Evolutionary conservation across 1,139 yeast genomes (phyloP), one percentile per base, ranked within the genome.

Genomic region (Zygosaccharomyces pseudobailii): DNA sequence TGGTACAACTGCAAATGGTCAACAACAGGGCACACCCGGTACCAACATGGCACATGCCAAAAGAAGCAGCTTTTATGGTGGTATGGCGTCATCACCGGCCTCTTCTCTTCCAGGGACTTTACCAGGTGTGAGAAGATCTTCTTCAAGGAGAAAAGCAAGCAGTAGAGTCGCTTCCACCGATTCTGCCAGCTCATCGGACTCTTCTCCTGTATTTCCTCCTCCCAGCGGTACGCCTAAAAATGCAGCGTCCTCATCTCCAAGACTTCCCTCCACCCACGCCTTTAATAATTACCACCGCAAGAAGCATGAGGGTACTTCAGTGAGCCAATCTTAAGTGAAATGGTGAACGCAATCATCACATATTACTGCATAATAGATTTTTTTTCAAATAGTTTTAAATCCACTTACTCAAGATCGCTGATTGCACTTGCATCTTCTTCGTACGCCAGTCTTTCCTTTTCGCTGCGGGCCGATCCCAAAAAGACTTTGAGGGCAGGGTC

Each of bases 61-160:
- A 38, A 54, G 62, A 47, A 57, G 59, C 42, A 58, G 61, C 43
- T 57, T 55, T 40, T 59, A 57, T 38, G 60, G 62, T 27, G 52
- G 50, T n/a, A 38, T 56, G 17, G 47, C 51, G 24, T 24, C 52
- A 9, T 46, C 53, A 3, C 49, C 51, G n/a, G 45, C 40, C 10
- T 48, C 60, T 7, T 36, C 55, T 4, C 27, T 55, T 19, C 49
- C 54, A 2, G 55, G 50, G 6, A 43, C 54, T 25, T 48, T 61
- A 27, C 66, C 66, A 6, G 65, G 66, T 34, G 55, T 61, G n/a
- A 59, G 53, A 44, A 57, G 66, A 40, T 52, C 59, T 9, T 46
- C 61, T 3, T 61, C 66, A 4, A 47, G 55, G 27, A 55, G 61
- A 43, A 51, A 48, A 28, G 44, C 53, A 8, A 53, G 54, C 31